A percentile compares a stretch with the other conserved stretches of the same genome.
phyloP scores from a whole-genome alignment of 176 grass and related monocot species.

The Zea luxurians region DNA sequence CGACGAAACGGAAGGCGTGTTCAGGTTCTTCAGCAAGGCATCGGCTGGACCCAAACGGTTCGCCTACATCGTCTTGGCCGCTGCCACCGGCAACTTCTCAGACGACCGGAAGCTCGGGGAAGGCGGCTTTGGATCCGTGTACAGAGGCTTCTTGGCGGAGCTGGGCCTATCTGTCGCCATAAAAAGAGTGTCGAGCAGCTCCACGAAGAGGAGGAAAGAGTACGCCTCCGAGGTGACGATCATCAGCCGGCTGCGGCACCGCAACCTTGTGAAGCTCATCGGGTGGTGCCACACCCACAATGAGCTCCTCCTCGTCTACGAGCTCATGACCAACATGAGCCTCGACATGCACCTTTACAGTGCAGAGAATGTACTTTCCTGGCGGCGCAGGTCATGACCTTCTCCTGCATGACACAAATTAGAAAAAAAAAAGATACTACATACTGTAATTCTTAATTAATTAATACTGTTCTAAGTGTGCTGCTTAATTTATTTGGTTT shows the following conservation, averaged over 20 bases:
- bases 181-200: background rate
- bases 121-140: background rate
- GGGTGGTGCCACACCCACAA: background rate
- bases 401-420: no score
- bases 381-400: background rate
- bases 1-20: background rate
- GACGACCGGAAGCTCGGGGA: background rate
- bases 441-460: no score
- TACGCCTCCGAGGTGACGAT: background rate
- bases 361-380: background rate
- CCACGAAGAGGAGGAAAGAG: background rate
- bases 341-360: background rate
- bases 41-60: background rate
- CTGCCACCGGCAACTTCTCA: background rate
- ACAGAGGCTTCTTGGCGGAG: no score
- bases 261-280: background rate
- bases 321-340: background rate
- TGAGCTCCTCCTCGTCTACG: background rate
- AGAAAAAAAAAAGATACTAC: no score
- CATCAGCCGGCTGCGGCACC: background rate
- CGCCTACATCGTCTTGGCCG: background rate
- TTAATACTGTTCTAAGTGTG: no score
- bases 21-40: background rate
- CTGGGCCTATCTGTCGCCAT: background rate
- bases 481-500: no score